Evolutionary conservation across 139 green algal species (phyloP), one percentile per base, ranked within the genome.

Genomic region (Tetraselmis chui): DNA sequence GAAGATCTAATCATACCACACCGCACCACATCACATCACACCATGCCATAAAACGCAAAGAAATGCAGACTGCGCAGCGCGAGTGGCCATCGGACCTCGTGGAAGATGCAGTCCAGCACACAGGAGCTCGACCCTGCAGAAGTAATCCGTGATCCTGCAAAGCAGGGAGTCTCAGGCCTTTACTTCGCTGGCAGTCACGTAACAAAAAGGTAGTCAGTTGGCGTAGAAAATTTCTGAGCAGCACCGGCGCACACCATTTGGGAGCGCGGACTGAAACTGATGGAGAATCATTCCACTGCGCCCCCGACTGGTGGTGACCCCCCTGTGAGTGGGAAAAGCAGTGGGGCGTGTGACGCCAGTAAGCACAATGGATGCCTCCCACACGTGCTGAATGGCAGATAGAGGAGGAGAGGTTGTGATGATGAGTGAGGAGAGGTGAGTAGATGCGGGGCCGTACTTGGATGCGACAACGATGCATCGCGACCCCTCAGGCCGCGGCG

Each of bases 41-140:
- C n/a, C n/a, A n/a, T n/a, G n/a, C n/a, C n/a, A n/a, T n/a, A n/a
- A n/a, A n/a, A 28, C 2, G 23, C 26, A 25, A 77, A 5, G 26
- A 59, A 26, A 59, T 78, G 23, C 74, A 89, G 45, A 18, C 45
- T 67, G 45, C 45, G 45, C 18, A n/a, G n/a, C 59, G 30, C 32
- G 29, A 59, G 76, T 1, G 1, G 29, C 81, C 28, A 26, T 67
- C 45, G 29, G 11, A 67, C 79, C 59, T 87, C 88, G 78, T 97
- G 91, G 79, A 90, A 96, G 0, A 98, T 86, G 81, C 89, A 94
- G 86, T 98, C 95, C 67, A 98, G 87, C 18, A 98, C 88, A 85
- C 90, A 94, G 77, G 88, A 91, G 25, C 87, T 79, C 30, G 92
- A 80, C 27, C 78, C 30, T 18, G 80, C 80, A 23, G 59, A 28